These are phyloP conservation scores for Vachellia collinsii DNA, from an alignment of 306 rosid species.

Conservation along the genomic window DNA sequence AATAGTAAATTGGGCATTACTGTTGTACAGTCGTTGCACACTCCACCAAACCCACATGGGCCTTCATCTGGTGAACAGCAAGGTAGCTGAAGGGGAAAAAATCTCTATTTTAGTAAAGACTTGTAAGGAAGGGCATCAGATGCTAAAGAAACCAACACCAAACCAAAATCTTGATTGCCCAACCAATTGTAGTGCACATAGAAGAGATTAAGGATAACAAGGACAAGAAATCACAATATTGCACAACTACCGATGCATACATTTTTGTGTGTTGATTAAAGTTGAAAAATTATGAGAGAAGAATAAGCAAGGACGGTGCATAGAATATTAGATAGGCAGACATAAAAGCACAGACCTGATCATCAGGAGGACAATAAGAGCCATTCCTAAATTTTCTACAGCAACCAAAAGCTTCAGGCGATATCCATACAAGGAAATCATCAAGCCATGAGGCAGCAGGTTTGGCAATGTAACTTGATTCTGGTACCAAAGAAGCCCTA, in stretches of 20 bases:
- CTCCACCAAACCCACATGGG: constrained; percentile 82
- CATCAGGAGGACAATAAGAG: constrained; percentile 97
- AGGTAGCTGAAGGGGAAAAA: constrained; percentile 72
- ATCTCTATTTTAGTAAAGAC: constrained; percentile 31
- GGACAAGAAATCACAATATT: constrained; percentile 27
- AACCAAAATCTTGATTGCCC: constrained; percentile 25
- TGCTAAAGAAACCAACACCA: constrained; percentile 32
- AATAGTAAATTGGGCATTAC: constrained; percentile 54
- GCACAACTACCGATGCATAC: not conserved
- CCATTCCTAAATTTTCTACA: constrained; percentile 86
- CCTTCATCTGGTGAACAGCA: constrained; percentile 90
- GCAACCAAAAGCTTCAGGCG: constrained; percentile 99
- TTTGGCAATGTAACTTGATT: constrained; percentile 87
- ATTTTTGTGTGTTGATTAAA: constrained; percentile 24
- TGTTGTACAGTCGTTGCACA: constrained; percentile 93
- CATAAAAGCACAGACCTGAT: constrained; percentile 67
- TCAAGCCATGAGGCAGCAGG: constrained; percentile 99
- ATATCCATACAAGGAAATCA: constrained; percentile 96
- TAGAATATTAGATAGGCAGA: constrained; percentile 17
- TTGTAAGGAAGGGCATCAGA: constrained; percentile 30
- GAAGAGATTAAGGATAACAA: constrained; percentile 19
- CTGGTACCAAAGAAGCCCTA: constrained; percentile 76
- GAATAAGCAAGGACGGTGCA: constrained; percentile 22
- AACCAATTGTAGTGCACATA: constrained; percentile 24
- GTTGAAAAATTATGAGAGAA: constrained; percentile 29